These are phyloP conservation scores for Lizonia empirigonia DNA, from an alignment of 2,329 filamentous ascomycete species.

Conservation along the genomic window DNA sequence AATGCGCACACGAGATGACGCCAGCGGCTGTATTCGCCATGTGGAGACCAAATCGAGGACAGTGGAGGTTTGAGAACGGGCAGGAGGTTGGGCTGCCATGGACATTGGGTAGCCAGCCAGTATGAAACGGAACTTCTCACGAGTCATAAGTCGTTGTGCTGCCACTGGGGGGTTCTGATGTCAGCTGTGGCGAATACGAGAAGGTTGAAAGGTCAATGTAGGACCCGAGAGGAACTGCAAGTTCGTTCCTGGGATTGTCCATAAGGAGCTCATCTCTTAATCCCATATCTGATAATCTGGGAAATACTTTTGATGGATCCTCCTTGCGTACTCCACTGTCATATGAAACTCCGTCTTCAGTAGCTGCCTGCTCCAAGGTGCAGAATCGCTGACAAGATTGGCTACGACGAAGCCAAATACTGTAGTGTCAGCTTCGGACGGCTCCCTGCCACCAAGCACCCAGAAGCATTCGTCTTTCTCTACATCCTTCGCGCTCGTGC, in stretches of 20 bases:
- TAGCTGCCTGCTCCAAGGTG: slow-evolving; percentile 54
- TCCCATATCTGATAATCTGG: slow-evolving; percentile 59
- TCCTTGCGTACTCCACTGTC: slow-evolving; percentile 61
- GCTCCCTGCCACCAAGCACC: slow-evolving; percentile 59
- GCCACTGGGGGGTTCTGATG: not conserved
- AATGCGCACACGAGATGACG: slow-evolving; percentile 42
- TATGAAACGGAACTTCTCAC: not conserved
- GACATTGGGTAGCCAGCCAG: slow-evolving; percentile 15
- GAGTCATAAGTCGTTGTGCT: not conserved
- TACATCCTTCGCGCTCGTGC: slow-evolving; percentile 42
- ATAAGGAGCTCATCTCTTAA: not conserved
- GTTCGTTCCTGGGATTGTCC: not conserved
- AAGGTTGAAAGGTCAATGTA: not conserved
- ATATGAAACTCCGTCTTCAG: slow-evolving; percentile 55
- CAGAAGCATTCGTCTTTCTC: slow-evolving; percentile 57
- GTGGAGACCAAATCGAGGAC: slow-evolving; percentile 40
- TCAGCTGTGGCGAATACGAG: not conserved
- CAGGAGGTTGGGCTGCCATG: slow-evolving; percentile 32
- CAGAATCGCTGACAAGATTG: slow-evolving; percentile 59
- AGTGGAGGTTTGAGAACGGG: slow-evolving; percentile 19
- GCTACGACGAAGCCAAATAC: slow-evolving; percentile 64
- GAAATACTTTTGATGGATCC: slow-evolving; percentile 64
- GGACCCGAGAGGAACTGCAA: not conserved
- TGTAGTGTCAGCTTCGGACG: slow-evolving; percentile 63
- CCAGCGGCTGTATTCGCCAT: slow-evolving; percentile 38